Evolutionary conservation across 1,139 yeast genomes (phyloP).

Genomic region (Kazachstania sp.): DNA sequence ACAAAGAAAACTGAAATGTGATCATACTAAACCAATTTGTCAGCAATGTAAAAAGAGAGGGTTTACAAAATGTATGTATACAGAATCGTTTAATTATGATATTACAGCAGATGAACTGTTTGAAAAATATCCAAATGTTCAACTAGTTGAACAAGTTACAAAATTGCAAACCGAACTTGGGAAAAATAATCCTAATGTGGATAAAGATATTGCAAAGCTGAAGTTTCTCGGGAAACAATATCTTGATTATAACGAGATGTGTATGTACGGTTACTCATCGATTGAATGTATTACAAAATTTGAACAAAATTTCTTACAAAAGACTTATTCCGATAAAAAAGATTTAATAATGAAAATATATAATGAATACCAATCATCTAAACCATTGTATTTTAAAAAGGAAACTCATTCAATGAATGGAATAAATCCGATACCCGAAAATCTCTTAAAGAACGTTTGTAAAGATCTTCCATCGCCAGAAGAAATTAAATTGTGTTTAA

Average conservation of each 20-base stretch:
- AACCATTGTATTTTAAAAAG: too few species aligned
- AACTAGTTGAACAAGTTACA: slow-evolving; percentile 16
- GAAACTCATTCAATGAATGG: too few species aligned
- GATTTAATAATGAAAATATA: neutral
- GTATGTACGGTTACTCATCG: neutral
- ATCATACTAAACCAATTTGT: slow-evolving; percentile 24
- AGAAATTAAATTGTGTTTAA: slow-evolving; percentile 11
- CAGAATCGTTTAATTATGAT: slow-evolving; percentile 16
- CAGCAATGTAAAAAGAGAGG: slow-evolving; percentile 19
- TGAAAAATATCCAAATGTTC: slow-evolving; percentile 19
- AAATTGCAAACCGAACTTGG: slow-evolving; percentile 11
- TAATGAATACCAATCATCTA: too few species aligned
- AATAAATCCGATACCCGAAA: too few species aligned
- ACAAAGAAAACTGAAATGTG: slow-evolving; percentile 28
- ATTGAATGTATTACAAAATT: neutral
- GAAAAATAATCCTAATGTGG: neutral
- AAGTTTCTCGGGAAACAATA: neutral
- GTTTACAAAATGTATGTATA: slow-evolving; percentile 23
- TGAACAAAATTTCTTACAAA: neutral
- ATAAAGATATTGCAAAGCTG: neutral
- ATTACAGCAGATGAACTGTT: slow-evolving; percentile 19
- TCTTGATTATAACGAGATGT: neutral
- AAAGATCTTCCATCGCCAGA: slow-evolving; percentile 16
- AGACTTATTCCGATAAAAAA: neutral
- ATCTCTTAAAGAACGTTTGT: slow-evolving; percentile 2